These are phyloP conservation scores for Brassica hybrid DNA, from an alignment of 441 rosid species.

Conservation along the genomic window DNA sequence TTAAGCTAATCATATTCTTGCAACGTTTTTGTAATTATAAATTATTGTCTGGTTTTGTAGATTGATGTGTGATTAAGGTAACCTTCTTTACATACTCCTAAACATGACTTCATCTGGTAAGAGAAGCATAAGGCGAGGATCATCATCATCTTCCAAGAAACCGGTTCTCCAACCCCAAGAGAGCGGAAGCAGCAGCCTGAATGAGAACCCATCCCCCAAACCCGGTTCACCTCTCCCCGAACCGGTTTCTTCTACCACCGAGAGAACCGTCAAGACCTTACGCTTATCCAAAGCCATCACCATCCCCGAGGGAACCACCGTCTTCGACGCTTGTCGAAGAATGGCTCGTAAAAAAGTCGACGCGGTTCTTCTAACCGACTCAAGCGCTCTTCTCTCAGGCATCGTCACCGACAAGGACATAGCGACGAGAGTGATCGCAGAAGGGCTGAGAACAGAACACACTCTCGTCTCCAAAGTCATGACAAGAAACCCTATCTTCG, in stretches of 20 bases:
- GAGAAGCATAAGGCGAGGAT: constrained; percentile 54
- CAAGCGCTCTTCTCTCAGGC: constrained; percentile 92
- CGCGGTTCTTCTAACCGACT: constrained; percentile 84
- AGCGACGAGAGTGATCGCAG: constrained; percentile 82
- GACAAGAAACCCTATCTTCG: constrained; percentile 92
- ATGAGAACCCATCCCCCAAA: constrained; percentile 21
- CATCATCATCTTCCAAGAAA: constrained; percentile 56
- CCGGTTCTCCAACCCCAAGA: constrained; percentile 52
- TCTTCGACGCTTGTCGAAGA: constrained; percentile 86
- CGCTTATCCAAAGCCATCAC: constrained; percentile 90
- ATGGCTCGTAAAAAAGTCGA: constrained; percentile 79
- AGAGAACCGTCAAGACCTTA: constrained; percentile 92
- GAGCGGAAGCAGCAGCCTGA: constrained; percentile 34
- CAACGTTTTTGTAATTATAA: background rate
- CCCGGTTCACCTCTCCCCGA: constrained; percentile 34
- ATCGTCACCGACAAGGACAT: constrained; percentile 93
- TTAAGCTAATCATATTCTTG: background rate
- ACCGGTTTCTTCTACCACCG: constrained; percentile 49
- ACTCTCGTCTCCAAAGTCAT: constrained; percentile 86
- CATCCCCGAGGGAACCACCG: constrained; percentile 91
- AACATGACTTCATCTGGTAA: constrained; percentile 38
- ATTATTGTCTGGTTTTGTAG: background rate
- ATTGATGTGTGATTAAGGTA: background rate
- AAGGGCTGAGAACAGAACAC: constrained; percentile 91
- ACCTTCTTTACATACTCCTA: background rate